Base-by-base conservation (phyloP, 2,329 filamentous ascomycete genomes). In the Ascomycota sp. region DNA sequence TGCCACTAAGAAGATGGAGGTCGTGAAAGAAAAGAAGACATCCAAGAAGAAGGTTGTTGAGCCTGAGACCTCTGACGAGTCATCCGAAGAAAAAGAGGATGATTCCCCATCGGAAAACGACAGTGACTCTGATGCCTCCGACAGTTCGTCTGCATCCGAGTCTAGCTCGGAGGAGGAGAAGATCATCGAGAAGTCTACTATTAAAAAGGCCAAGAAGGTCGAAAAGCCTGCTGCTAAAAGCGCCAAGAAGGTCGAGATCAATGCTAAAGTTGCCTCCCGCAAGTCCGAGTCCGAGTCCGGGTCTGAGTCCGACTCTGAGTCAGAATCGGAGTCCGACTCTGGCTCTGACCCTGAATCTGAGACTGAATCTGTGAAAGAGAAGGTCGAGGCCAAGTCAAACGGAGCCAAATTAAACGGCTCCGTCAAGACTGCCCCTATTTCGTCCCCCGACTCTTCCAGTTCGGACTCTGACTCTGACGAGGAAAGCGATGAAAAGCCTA, bases 1-100 rank as follows among this genome's bases (percentile, higher is more conserved):
- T 38, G 58, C 65, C 37, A 51, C 59, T 43, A 68, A 68, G 55
- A 59, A 60, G 42, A 45, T 58, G 35, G 16, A 21, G 3, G 16
- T 21, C 5, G 44, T 45, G 26, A 53, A 53, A 43, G 57, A 58
- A 47, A 52, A 55, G 45, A 59, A 60, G 43, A 58, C 59, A 44
- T 49, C 51, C 34, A 66, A 64, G 55, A 52, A 61, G 48, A 59
- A 62, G 50, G 52, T 55, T 25, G 45, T 45, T 33, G 55, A 61
- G 44, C 49, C 55, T 35, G 56, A 61, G 45, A 53, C 55, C 37
- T 53, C 50, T 25, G 46, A 45, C 34, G 43, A 48, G 27, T 51
- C 52, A 25, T 50, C 52, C 13, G 47, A 50, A 41, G 48, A 46
- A 21, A 21, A 21, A 21, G 16, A 21, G 9, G 53, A 53, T 31